Conservation (phyloP, 1,139 yeast species). For the Candida dubliniensis region DNA sequence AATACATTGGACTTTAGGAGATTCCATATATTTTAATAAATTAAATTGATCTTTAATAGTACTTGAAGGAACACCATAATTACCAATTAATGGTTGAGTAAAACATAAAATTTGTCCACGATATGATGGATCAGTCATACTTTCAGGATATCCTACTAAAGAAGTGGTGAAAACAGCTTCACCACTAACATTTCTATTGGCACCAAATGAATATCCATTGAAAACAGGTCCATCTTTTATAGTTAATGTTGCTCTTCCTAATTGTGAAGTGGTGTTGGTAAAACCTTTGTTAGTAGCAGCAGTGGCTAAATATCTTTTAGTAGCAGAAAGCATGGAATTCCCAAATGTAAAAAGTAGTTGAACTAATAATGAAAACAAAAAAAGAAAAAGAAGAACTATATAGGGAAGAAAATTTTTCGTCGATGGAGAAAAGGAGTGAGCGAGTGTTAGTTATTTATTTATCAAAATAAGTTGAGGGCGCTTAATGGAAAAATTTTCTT, state of each 20-base stretch:
- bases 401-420: constrained; percentile 7
- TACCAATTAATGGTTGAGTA: constrained; percentile 96
- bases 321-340: constrained; percentile 1
- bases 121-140: constrained; percentile 98
- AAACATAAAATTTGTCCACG: constrained; percentile 94
- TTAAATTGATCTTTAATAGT: constrained; percentile 78
- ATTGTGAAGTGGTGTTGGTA: constrained; percentile 38
- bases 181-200: constrained; percentile 86
- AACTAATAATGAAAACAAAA: neutral
- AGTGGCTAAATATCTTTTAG: constrained; percentile 36
- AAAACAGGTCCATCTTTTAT: constrained; percentile 93
- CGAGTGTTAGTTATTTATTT: no score
- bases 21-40: constrained; percentile 85
- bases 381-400: constrained; percentile 2
- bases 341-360: neutral
- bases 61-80: constrained; percentile 95
- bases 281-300: constrained; percentile 28
- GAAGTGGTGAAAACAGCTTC: constrained; percentile 98
- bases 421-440: neutral
- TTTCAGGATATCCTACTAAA: constrained; percentile 95
- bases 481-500: constrained; percentile 25
- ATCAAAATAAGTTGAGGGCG: constrained; percentile 42
- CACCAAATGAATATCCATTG: constrained; percentile 93
- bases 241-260: constrained; percentile 86
- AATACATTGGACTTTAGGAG: constrained; percentile 87